Evolutionary conservation across 331 rosid species (phyloP), one percentile per base, ranked within the genome.

Genomic region (Pyrus hybrid): DNA sequence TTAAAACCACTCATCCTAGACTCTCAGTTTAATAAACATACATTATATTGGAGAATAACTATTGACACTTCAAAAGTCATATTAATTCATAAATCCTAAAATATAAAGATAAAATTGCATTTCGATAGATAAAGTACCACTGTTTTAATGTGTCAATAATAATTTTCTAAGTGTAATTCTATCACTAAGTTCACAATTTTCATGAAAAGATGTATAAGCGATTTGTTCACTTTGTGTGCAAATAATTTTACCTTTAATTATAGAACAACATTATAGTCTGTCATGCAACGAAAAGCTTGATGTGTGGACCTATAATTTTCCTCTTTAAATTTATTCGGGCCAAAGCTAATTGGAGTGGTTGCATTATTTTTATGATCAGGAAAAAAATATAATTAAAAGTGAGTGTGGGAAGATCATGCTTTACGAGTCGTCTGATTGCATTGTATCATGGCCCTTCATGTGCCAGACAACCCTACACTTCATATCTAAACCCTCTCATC

Each of bases 391-490:
- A 23, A 58, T 14, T 16, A 60, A 58, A 57, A 3, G 17, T 5
- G 57, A 51, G 2, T 47, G 54, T 71, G 32, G 73, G 49, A 58
- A 2, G 13, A 54, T 33, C 14, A n/a, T 63, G 71, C 20, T 41
- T 70, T 61, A 0, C 12, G 56, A 58, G 47, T n/a, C 66, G 12
- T 56, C 10, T 9, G 13, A 29, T 21, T 32, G 17, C 75, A 32
- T 35, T 30, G 62, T 41, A 23, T 22, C 37, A 76, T 71, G 53
- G 25, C 7, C 35, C 35, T 47, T 33, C 81, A 81, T 71, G 84
- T 64, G 73, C 29, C 25, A 41, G 11, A 41, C 41, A 70, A 11
- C 76, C 83, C 74, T 68, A 74, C 67, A 49, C 10, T 68, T 6
- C 76, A 25, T 33, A 4, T 22, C 73, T 73, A 4, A 35, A 67